Evolutionary conservation across 1,284 basidiomycete genomes (phyloP).

Genomic region (Rhizoctonia solani): DNA sequence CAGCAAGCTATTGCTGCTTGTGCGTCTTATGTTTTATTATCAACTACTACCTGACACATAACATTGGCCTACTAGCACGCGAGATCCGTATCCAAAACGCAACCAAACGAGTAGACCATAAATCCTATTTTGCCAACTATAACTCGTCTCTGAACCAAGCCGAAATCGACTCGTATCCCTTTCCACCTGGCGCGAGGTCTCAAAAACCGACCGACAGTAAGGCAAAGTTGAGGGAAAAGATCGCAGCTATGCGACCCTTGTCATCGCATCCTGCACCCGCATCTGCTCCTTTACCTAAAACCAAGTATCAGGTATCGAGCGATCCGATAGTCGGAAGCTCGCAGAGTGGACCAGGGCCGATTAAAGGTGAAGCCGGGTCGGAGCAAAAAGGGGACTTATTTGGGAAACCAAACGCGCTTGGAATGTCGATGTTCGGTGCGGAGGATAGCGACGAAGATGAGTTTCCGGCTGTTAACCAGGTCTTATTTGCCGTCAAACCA

Average conservation of each 20-base stretch:
- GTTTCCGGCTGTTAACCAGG: not conserved
- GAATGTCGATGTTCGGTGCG: slow-evolving; percentile 7
- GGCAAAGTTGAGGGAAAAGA: not conserved
- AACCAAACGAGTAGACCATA: slow-evolving; percentile 18
- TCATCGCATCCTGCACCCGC: not conserved
- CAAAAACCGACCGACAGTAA: not conserved
- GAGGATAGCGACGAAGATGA: not conserved
- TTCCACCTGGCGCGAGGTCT: slow-evolving; percentile 3
- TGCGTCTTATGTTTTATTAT: not conserved
- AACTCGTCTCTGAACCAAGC: not conserved
- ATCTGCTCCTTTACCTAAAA: not conserved
- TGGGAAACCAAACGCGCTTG: not conserved
- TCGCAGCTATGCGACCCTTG: not conserved
- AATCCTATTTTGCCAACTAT: not conserved
- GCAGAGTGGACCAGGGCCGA: not conserved
- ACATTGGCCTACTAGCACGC: too few relatives aligned
- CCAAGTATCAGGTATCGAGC: too few relatives aligned
- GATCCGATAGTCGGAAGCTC: slow-evolving; percentile 20
- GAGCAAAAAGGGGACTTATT: not conserved
- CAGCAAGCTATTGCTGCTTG: slow-evolving; percentile 1
- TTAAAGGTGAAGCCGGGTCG: not conserved
- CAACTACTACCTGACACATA: not conserved
- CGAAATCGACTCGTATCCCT: slow-evolving; percentile 29
- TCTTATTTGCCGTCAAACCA: not conserved
- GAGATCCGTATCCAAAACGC: not conserved